Evolutionary conservation across 2,329 filamentous ascomycete genomes (phyloP).

Genomic region (Monosporascus sp.): DNA sequence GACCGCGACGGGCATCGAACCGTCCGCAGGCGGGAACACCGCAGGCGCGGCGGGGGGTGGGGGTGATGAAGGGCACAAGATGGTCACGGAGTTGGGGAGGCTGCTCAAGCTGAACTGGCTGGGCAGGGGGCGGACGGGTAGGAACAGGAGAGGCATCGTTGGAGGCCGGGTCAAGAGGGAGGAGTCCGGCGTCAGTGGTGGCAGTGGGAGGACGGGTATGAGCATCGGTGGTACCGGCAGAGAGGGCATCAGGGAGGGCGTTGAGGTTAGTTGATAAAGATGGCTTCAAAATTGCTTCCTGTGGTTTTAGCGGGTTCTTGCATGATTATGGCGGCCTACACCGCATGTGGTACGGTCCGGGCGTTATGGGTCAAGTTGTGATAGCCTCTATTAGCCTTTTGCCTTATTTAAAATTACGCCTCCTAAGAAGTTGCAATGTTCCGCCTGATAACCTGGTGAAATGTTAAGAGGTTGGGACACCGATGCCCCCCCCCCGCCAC

Average conservation of each 20-base stretch:
- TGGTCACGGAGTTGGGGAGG: conserved; percentile 77
- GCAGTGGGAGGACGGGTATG: neutral
- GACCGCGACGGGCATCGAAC: conserved; percentile 15
- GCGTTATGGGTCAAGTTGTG: neutral
- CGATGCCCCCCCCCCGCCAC: no score
- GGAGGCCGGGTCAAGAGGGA: conserved; percentile 55
- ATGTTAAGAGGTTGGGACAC: no score
- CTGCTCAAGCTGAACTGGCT: conserved; percentile 97
- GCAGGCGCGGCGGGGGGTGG: conserved; percentile 25
- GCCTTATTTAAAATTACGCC: no score
- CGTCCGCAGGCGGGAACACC: conserved; percentile 20
- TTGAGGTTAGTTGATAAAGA: conserved; percentile 18
- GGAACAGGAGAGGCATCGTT: conserved; percentile 86
- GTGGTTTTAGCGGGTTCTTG: no score
- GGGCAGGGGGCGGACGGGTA: conserved; percentile 78
- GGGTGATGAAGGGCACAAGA: conserved; percentile 67
- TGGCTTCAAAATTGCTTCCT: no score
- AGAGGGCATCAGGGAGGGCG: conserved; percentile 20
- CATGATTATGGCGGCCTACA: no score
- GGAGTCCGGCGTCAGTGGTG: conserved; percentile 11
- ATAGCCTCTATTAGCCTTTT: no score
- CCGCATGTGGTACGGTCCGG: neutral
- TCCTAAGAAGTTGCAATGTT: no score
- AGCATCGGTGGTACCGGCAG: conserved; percentile 3
- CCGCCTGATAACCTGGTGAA: no score